Base-by-base conservation (phyloP, 2,329 filamentous ascomycete genomes). In the Ophiobolus disseminans region DNA sequence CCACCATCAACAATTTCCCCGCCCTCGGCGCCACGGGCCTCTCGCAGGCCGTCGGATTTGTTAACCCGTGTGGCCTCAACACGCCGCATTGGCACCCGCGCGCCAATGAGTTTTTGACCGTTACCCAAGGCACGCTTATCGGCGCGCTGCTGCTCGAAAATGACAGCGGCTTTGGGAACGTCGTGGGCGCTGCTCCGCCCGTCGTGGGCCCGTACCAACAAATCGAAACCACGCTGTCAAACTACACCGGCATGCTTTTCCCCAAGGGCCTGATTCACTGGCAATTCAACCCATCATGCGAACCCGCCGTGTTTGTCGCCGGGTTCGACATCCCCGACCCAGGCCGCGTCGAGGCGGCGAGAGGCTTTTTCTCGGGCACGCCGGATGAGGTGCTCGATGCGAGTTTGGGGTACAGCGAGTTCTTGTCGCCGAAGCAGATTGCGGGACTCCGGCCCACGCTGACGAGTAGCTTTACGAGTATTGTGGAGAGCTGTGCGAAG, bases 1-100 rank as follows among this genome's bases (percentile, higher is more conserved):
- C 82, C 35, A 82, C 83, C 72, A 76, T 81, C 62, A 79, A 80
- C 69, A 79, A 76, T 26, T 85, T 84, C 69, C 82, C 82, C 2
- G 80, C 81, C 20, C 77, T 85, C 16, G 78, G 82, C 16, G 76
- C 78, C 38, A 81, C 79, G 3, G 76, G 76, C 16, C 69, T 78
- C 26, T 76, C 75, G 48, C 80, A 82, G 73, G 79, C 80, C 2
- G 68, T 84, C 6, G 81, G 79, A 31, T 78, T 78, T 59, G 68
- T 85, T 28, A 73, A 75, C 25, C 72, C 67, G 26, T 85, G 81
- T 60, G 81, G 79, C 48, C 80, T 85, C 69, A 73, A 74, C 52
- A 73, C 66, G 4, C 72, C 73, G 1, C 74, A 76, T 55, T 70
- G 68, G 32, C 74, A 76, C 56, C 73, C 73, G 1, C 70, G 74